Evolutionary conservation across 2,329 filamentous ascomycete genomes (phyloP).

Genomic region (Penicillium janthinellum): DNA sequence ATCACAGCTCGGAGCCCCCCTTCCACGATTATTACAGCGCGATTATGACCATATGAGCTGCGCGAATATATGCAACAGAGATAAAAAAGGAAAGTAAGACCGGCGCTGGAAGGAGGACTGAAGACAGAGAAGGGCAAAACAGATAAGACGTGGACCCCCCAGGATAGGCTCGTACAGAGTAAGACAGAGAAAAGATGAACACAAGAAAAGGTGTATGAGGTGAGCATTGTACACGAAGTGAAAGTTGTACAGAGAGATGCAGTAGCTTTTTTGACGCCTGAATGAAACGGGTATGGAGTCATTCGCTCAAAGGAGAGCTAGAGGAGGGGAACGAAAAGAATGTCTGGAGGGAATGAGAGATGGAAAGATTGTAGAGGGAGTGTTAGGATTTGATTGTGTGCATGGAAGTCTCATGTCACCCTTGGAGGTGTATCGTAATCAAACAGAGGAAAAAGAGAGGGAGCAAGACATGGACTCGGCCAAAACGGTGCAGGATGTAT

Average conservation of each 20-base stretch:
- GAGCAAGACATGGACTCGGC: not conserved
- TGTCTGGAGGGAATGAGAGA: constrained; percentile 10
- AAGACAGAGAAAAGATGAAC: constrained; percentile 8
- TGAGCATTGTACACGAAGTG: constrained; percentile 22
- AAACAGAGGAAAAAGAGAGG: not conserved
- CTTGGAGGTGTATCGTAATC: not conserved
- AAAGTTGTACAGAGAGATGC: constrained; percentile 21
- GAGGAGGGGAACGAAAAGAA: constrained; percentile 3
- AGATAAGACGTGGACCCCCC: constrained; percentile 15
- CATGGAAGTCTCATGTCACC: not conserved
- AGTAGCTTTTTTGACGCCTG: constrained; percentile 21
- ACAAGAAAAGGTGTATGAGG: not conserved
- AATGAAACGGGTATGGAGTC: constrained; percentile 4
- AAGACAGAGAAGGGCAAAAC: constrained; percentile 6
- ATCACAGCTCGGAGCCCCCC: constrained; percentile 19
- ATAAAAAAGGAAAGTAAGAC: constrained; percentile 14
- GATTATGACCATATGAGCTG: constrained; percentile 27
- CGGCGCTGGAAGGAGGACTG: constrained; percentile 8
- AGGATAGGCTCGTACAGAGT: constrained; percentile 14
- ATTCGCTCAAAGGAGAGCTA: not conserved
- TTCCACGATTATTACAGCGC: constrained; percentile 24
- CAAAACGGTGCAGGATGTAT: not conserved
- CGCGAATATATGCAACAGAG: constrained; percentile 30
- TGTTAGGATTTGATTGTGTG: not conserved
- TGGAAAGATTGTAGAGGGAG: not conserved